Base-by-base conservation (phyloP, 2,329 filamentous ascomycete genomes). In the Penicillium sp. region DNA sequence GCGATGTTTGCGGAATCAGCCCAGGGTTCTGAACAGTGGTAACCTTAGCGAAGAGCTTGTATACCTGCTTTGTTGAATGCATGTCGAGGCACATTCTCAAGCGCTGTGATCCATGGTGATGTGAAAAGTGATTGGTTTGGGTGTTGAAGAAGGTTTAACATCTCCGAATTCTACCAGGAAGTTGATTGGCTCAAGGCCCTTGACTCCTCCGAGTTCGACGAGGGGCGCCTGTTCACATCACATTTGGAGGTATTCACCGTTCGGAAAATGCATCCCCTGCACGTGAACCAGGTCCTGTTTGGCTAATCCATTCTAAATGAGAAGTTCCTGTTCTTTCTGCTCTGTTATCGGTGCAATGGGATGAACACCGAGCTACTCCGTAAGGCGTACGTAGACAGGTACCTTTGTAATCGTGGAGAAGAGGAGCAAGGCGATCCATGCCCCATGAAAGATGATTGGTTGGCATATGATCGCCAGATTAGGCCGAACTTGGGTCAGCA, bases 1-100 rank as follows among this genome's bases (percentile, higher is more conserved):
- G 62, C 64, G 46, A 50, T 56, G 56, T 60, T 35, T 56, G 58
- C 61, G 55, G 61, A 63, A 65, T 63, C 58, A 38, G 49, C 62
- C 48, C 52, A 62, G 63, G 66, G 63, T 31, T 45, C 46, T 41
- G 21, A 38, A 21, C 50, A 31, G 49, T 45, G 29, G 49, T 41
- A 7, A 48, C 26, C 44, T 21, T 54, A 38, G 56, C 35, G 47
- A 11, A 57, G 53, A 53, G 31, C 44, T 48, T 60, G 44, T 52
- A 45, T 47, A 44, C 3, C 30, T 49, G 61, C 57, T 59, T 53
- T 59, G 49, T 59, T 48, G 41, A 53, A 51, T 62, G 60, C 56
- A 35, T 46, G 35, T n/a, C n/a, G 50, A 55, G 46, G 50, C 60
- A 62, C 60, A 62, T 50, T 35, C 30, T 58, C 38, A 21, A 31